phyloP scores from a whole-genome alignment of 495 filamentous ascomycete genomes.

The Parathielavia hyrcaniae region DNA sequence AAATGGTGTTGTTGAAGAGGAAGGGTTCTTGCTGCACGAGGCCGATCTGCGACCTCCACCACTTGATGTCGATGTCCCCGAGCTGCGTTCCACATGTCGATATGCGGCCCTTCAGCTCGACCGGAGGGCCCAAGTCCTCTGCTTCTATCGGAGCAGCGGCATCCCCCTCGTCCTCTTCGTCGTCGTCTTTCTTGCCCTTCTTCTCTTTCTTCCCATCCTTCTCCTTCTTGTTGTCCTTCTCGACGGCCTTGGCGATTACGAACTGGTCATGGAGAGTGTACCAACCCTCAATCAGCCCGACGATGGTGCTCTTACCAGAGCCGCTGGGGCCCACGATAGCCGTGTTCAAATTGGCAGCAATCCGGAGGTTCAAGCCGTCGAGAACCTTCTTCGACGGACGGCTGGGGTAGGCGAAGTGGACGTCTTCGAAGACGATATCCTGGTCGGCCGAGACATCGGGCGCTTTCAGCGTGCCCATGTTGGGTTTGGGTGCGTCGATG shows the following conservation, averaged over 20 bases:
- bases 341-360: conserved; percentile 73
- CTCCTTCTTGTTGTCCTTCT: conserved; percentile 38
- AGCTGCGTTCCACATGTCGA: conserved; percentile 52
- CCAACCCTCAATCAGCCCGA: conserved; percentile 86
- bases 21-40: conserved; percentile 69
- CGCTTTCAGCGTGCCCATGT: conserved; percentile 37
- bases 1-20: conserved; percentile 67
- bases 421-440: conserved; percentile 55
- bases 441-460: conserved; percentile 43
- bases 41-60: conserved; percentile 63
- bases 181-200: conserved; percentile 23
- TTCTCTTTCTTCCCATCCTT: conserved; percentile 36
- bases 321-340: conserved; percentile 84
- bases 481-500: conserved; percentile 50
- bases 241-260: conserved; percentile 44
- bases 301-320: conserved; percentile 85
- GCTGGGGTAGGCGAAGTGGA: conserved; percentile 65
- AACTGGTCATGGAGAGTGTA: conserved; percentile 62
- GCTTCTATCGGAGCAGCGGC: conserved; percentile 12
- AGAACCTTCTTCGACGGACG: conserved; percentile 57
- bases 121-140: conserved; percentile 36
- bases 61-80: conserved; percentile 51
- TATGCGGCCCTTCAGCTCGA: conserved; percentile 46
- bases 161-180: conserved; percentile 31
- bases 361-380: conserved; percentile 48